These are phyloP conservation scores for Xylaria scruposa DNA, from an alignment of 495 filamentous ascomycete genomes.

Conservation along the genomic window DNA sequence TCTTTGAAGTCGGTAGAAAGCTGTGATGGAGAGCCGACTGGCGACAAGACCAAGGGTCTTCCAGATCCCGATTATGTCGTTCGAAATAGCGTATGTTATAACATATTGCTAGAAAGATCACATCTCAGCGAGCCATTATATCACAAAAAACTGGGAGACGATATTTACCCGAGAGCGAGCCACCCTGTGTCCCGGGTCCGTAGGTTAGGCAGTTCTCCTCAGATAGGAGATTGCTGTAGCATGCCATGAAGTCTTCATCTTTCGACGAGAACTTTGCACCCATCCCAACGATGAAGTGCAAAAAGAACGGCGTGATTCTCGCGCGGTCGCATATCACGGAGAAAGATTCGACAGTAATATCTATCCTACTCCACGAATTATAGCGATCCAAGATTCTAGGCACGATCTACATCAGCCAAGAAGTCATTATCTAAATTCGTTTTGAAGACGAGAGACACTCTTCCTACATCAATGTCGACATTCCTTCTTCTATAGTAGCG, in stretches of 20 bases:
- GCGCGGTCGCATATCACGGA: neutral
- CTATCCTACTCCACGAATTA: constrained; percentile 9
- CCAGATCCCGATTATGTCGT: constrained; percentile 31
- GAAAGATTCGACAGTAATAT: neutral
- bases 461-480: no score
- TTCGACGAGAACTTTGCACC: constrained; percentile 1
- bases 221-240: neutral
- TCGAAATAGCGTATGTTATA: constrained; percentile 40
- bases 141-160: no score
- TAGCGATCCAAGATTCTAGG: neutral
- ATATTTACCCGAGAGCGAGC: neutral
- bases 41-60: constrained; percentile 42
- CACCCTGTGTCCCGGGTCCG: neutral
- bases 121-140: neutral
- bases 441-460: no score
- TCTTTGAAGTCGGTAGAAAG: constrained; percentile 3
- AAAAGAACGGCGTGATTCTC: neutral
- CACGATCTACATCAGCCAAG: neutral
- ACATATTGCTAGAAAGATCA: constrained; percentile 31
- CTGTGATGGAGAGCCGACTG: constrained; percentile 38
- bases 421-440: no score
- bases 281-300: neutral
- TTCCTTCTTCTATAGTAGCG: no score
- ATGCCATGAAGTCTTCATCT: constrained; percentile 8
- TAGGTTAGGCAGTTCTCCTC: neutral